Conservation (phyloP, 2,329 filamentous ascomycete genomes). For the Didymella pomorum region DNA sequence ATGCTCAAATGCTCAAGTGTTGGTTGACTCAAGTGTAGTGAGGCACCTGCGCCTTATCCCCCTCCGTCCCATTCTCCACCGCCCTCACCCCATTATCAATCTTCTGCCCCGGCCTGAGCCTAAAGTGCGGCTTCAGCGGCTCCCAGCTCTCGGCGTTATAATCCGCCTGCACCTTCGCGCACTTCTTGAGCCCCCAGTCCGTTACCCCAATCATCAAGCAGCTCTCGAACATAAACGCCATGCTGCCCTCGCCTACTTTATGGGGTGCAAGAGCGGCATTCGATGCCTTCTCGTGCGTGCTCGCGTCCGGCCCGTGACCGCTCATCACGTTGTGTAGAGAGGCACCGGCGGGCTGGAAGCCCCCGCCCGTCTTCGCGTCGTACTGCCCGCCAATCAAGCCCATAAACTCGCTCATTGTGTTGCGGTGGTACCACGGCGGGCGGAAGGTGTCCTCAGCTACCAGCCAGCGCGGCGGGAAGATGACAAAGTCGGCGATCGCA, state of each 20-base stretch:
- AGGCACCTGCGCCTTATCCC: constrained; percentile 36
- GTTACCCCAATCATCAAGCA: constrained; percentile 75
- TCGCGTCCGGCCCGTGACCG: constrained; percentile 70
- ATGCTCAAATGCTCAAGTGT: constrained; percentile 20
- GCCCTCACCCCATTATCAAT: constrained; percentile 37
- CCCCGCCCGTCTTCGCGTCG: constrained; percentile 65
- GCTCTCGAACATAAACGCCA: constrained; percentile 74
- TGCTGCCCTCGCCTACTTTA: constrained; percentile 70
- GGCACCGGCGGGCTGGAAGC: constrained; percentile 69
- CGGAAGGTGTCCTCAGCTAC: constrained; percentile 74
- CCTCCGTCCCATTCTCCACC: constrained; percentile 26
- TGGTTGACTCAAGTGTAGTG: constrained; percentile 35
- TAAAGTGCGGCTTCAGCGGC: constrained; percentile 58
- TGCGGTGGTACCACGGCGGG: constrained; percentile 76
- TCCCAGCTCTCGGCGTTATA: constrained; percentile 87
- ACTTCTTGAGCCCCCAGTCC: constrained; percentile 75
- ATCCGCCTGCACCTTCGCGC: constrained; percentile 72
- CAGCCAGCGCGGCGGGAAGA: constrained; percentile 76
- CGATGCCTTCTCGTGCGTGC: constrained; percentile 66
- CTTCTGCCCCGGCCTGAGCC: constrained; percentile 37
- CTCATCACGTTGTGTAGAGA: constrained; percentile 78
- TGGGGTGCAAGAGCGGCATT: constrained; percentile 62
- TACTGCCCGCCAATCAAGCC: constrained; percentile 69
- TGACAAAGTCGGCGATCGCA: constrained; percentile 73
- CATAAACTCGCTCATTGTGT: constrained; percentile 75